Evolutionary conservation across 176 grass and related monocot species (phyloP), one percentile per base, ranked within the genome.

Genomic region (Phyllostachys edulis): DNA sequence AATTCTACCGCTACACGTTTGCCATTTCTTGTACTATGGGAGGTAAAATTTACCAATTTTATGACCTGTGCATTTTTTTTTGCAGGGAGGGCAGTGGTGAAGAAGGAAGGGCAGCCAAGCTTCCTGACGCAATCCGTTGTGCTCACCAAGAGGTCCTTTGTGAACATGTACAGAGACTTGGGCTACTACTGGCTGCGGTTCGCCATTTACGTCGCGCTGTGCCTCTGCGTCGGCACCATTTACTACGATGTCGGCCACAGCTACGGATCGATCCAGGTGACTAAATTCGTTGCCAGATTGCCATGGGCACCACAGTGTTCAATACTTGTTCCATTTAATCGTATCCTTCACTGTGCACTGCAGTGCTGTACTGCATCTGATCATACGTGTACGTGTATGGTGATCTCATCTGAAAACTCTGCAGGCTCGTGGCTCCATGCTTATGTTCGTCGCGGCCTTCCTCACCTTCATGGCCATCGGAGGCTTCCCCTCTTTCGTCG

Each of bases 401-500:
- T 84, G 17, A 67, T 63, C 37, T 63, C 37, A 0, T 57, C 23
- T 67, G 36, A 59, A 67, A 37, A 46, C 3, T 75, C 41, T 87
- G 11, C 82, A 99, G 96, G 93, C 93, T 8, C 92, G 93, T 67
- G 91, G 96, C 5, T 92, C 93, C 29, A 86, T 96, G 93, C 93
- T 99, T 23, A 96, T 89, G 82, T 96, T 99, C 55, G 75, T 94
- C 3, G 93, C 88, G 9, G 88, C 91, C 27, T 99, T 99, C 72
- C 93, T 99, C 2, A 99, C 96, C 6, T 99, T 99, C 77, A 99
- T 99, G 93, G 89, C 93, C 21, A 99, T 99, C 26, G 93, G 96
- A 32, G 96, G 96, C 26, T 99, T 99, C 73, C 93, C 96, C 20
- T 99, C 93, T 7, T 99, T 99, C 81, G 93, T 96, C 1, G 96